Evolutionary conservation across 2,329 filamentous ascomycete genomes (phyloP).

Genomic region (Graphilbum sp.): DNA sequence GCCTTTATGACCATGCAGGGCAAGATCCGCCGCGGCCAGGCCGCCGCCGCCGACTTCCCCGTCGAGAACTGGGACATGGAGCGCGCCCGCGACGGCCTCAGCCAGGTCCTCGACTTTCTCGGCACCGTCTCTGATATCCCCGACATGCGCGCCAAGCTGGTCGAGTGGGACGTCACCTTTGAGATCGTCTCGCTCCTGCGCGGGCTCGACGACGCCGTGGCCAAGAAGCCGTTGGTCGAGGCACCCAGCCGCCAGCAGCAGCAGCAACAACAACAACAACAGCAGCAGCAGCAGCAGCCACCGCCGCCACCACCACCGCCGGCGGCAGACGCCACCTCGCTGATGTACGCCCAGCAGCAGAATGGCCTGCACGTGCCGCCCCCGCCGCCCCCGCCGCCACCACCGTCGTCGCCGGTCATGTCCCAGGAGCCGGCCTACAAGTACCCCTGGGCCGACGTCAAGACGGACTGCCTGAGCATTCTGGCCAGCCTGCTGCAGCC

Average conservation of each 20-base stretch:
- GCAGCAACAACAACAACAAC: slow-evolving; percentile 11
- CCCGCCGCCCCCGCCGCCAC: slow-evolving; percentile 18
- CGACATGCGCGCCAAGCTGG: slow-evolving; percentile 67
- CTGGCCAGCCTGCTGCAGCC: slow-evolving; percentile 82
- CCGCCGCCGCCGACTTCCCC: slow-evolving; percentile 74
- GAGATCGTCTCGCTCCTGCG: slow-evolving; percentile 78
- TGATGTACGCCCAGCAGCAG: slow-evolving; percentile 13
- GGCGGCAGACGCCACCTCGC: no score
- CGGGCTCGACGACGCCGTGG: slow-evolving; percentile 74
- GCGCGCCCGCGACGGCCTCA: slow-evolving; percentile 83
- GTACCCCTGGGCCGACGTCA: slow-evolving; percentile 58
- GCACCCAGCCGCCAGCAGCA: background rate
- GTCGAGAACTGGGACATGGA: slow-evolving; percentile 97
- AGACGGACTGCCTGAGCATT: slow-evolving; percentile 83
- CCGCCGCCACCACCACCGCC: slow-evolving; percentile 24
- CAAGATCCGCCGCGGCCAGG: slow-evolving; percentile 63
- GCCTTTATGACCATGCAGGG: slow-evolving; percentile 90
- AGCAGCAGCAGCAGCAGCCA: slow-evolving; percentile 9
- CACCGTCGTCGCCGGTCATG: slow-evolving; percentile 26
- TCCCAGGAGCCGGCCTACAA: slow-evolving; percentile 49
- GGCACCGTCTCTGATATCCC: slow-evolving; percentile 75
- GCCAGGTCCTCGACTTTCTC: slow-evolving; percentile 88
- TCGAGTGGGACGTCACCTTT: slow-evolving; percentile 82
- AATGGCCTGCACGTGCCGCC: slow-evolving; percentile 11
- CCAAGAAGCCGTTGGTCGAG: slow-evolving; percentile 55